These are phyloP conservation scores for Solanum lycopersicoides DNA, from an alignment of 257 asterid genomes.

Conservation along the genomic window DNA sequence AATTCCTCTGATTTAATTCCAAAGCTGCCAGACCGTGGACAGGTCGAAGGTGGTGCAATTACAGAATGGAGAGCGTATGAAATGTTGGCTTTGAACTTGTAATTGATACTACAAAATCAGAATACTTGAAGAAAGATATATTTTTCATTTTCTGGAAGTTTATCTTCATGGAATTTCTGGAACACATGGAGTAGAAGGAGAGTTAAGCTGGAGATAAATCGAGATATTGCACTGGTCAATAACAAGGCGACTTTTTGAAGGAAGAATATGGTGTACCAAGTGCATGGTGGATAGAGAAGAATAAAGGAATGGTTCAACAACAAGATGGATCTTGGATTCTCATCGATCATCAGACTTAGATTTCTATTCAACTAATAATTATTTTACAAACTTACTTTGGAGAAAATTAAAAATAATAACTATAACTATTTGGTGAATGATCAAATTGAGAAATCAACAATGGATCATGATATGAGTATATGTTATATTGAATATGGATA, in stretches of 20 bases:
- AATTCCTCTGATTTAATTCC: conserved; percentile 50
- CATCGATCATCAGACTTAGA: not conserved
- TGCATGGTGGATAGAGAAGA: conserved; percentile 1
- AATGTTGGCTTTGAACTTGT: conserved; percentile 46
- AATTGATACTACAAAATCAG: conserved; percentile 45
- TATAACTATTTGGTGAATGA: too few species aligned
- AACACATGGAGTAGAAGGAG: conserved; percentile 13
- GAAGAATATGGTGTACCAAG: not conserved
- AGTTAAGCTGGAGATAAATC: conserved; percentile 3
- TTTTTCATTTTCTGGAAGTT: conserved; percentile 39
- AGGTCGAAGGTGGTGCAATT: not conserved
- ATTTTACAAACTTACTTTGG: too few species aligned
- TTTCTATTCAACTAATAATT: too few species aligned
- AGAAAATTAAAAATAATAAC: too few species aligned
- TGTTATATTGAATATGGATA: too few species aligned
- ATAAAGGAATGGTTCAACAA: conserved; percentile 1
- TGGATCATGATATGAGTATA: too few species aligned
- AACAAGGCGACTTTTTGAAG: conserved; percentile 8
- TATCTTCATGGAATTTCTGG: conserved; percentile 40
- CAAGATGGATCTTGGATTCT: conserved; percentile 12
- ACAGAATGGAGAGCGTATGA: conserved; percentile 12
- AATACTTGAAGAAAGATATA: conserved; percentile 15
- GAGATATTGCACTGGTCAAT: conserved; percentile 17
- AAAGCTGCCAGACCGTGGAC: conserved; percentile 11
- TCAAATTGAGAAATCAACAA: too few species aligned